phyloP scores from a whole-genome alignment of 148 eudicot genomes.

The Rhododendron simsii region DNA sequence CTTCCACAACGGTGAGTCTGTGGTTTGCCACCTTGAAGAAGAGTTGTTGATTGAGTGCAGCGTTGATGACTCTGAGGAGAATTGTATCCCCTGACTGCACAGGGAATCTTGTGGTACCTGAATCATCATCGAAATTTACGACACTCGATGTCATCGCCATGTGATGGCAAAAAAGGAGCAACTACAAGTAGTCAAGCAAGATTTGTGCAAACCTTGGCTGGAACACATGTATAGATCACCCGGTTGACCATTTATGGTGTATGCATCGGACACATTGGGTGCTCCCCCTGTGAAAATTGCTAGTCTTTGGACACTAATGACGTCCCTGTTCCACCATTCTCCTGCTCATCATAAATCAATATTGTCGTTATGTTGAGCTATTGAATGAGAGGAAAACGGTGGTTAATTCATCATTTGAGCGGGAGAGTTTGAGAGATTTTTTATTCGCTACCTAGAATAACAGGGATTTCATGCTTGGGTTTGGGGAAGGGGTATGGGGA shows the following conservation, averaged over 20 bases:
- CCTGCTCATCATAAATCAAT: constrained; percentile 34
- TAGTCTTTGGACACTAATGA: constrained; percentile 47
- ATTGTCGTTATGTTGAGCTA: background rate
- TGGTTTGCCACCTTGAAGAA: constrained; percentile 68
- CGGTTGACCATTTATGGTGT: constrained; percentile 74
- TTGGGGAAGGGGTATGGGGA: constrained; percentile 52
- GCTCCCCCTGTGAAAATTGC: constrained; percentile 57
- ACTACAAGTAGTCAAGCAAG: background rate
- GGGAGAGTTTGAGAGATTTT: background rate
- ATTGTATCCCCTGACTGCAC: constrained; percentile 56
- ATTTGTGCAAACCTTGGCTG: constrained; percentile 42
- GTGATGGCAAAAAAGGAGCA: background rate
- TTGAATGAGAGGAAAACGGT: background rate
- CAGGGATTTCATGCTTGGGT: constrained; percentile 56
- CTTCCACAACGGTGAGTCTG: constrained; percentile 61
- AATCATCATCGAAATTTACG: constrained; percentile 4
- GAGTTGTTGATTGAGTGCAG: constrained; percentile 77
- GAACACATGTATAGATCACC: constrained; percentile 68
- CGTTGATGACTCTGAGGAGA: constrained; percentile 67
- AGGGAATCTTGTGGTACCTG: constrained; percentile 43
- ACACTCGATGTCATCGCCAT: background rate
- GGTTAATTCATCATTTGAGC: background rate
- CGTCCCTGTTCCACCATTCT: constrained; percentile 80
- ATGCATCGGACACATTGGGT: constrained; percentile 69
- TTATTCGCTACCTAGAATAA: constrained; percentile 47